phyloP scores from a whole-genome alignment of 2,329 filamentous ascomycete species.

The Acephala macrosclerotiorum region DNA sequence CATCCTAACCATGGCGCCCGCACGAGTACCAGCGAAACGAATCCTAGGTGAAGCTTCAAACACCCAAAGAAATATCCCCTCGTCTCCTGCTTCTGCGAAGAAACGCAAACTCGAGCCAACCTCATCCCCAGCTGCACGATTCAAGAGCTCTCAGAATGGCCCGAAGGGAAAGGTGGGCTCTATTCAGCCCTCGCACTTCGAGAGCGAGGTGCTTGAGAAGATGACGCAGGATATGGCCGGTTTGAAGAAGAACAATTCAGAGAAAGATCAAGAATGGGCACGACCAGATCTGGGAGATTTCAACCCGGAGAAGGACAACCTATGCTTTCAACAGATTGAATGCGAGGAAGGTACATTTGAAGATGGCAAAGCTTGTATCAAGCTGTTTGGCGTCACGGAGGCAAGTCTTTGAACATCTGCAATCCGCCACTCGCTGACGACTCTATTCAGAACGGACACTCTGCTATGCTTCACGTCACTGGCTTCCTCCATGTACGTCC shows the following conservation, averaged over 20 bases:
- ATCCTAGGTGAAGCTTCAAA: conserved; percentile 73
- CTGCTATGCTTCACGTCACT: conserved; percentile 92
- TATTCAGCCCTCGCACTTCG: conserved; percentile 86
- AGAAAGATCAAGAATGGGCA: conserved; percentile 94
- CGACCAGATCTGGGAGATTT: conserved; percentile 68
- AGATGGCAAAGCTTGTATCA: conserved; percentile 77
- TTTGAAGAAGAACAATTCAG: conserved; percentile 84
- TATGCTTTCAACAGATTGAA: conserved; percentile 97
- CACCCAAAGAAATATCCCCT: conserved; percentile 66
- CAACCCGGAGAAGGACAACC: conserved; percentile 67
- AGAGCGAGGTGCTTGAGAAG: conserved; percentile 93
- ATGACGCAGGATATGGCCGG: conserved; percentile 91
- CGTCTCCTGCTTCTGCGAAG: conserved; percentile 65
- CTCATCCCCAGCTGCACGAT: conserved; percentile 62
- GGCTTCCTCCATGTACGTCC: conserved; percentile 95
- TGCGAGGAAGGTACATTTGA: conserved; percentile 86
- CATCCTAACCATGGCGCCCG: conserved; percentile 41
- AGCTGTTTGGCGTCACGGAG: conserved; percentile 92
- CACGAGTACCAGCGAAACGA: conserved; percentile 72
- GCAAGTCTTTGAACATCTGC: conserved; percentile 47
- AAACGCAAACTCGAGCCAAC: conserved; percentile 80
- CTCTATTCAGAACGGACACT: conserved; percentile 71
- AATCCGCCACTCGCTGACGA: conserved; percentile 27
- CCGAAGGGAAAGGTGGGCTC: conserved; percentile 70
- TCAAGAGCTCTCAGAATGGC: conserved; percentile 70